Conservation (phyloP, 768 basidiomycete species). For the Floccularia luteovirens region DNA sequence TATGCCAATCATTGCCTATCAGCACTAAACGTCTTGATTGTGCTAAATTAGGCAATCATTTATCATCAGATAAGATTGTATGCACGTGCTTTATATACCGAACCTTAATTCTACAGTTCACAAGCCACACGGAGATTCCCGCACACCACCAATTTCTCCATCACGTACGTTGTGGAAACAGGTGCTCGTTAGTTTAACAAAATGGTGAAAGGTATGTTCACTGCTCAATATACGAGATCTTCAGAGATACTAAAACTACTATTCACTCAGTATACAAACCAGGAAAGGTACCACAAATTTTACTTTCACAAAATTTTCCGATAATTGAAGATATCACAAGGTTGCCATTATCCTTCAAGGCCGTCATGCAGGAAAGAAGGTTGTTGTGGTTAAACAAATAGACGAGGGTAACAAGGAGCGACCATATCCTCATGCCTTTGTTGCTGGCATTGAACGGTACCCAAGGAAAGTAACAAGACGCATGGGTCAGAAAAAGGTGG, state of each 20-base stretch:
- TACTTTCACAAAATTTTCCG: neutral
- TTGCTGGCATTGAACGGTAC: slow-evolving; percentile 97
- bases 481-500: slow-evolving; percentile 72
- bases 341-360: slow-evolving; percentile 97
- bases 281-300: slow-evolving; percentile 67
- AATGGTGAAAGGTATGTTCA: slow-evolving; percentile 51
- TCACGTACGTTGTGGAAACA: slow-evolving; percentile 20
- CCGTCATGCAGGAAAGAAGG: slow-evolving; percentile 99
- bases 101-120: slow-evolving; percentile 29
- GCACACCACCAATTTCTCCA: slow-evolving; percentile 15
- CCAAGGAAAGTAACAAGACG: slow-evolving; percentile 93
- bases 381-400: slow-evolving; percentile 95
- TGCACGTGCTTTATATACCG: neutral
- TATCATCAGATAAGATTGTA: neutral
- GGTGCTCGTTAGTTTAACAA: slow-evolving; percentile 37
- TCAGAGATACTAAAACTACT: slow-evolving; percentile 9
- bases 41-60: neutral
- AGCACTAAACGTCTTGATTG: neutral
- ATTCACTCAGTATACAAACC: slow-evolving; percentile 90
- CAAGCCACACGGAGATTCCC: slow-evolving; percentile 39
- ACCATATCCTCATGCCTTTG: slow-evolving; percentile 96
- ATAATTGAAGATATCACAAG: slow-evolving; percentile 23
- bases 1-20: neutral
- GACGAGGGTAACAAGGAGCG: slow-evolving; percentile 97
- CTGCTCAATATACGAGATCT: slow-evolving; percentile 3